Evolutionary conservation across 164 flowering plant genomes (phyloP).

Genomic region (Annona squamosa): DNA sequence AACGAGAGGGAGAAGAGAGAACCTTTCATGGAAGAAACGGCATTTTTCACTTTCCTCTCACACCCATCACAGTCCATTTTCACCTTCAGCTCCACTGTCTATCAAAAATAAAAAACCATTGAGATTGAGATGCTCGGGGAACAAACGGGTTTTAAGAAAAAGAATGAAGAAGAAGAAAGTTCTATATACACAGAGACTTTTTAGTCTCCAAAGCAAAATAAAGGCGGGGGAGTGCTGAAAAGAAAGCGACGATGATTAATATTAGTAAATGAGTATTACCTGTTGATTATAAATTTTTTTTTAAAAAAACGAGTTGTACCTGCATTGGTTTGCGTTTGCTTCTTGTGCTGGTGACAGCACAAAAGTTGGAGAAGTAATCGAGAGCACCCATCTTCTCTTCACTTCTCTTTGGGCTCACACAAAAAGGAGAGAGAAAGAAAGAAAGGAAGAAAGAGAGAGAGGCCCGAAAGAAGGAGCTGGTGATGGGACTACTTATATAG

Average conservation of each 20-base stretch:
- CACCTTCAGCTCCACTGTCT: conserved; percentile 82
- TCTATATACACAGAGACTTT: not conserved
- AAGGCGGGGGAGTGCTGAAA: no score
- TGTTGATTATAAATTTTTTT: no score
- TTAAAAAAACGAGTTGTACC: conserved; percentile 27
- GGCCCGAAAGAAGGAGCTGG: not conserved
- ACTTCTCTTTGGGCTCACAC: not conserved
- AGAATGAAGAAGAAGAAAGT: not conserved
- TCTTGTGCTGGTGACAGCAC: conserved; percentile 37
- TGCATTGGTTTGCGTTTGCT: conserved; percentile 58
- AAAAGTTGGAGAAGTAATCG: conserved; percentile 60
- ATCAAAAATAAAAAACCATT: conserved; percentile 7
- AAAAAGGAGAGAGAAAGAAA: not conserved
- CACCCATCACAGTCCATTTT: conserved; percentile 25
- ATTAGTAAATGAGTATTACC: no score
- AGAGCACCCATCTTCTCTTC: conserved; percentile 51
- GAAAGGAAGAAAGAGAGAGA: conserved; percentile 9
- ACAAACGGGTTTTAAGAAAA: not conserved
- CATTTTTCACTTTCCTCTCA: conserved; percentile 12
- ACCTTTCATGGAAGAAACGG: conserved; percentile 63
- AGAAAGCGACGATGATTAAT: no score
- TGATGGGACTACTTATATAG: not conserved
- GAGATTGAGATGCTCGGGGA: not conserved
- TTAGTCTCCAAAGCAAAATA: no score
- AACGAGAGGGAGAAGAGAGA: not conserved